Evolutionary conservation across 495 filamentous ascomycete species (phyloP).

Genomic region (Penicillium soppii): DNA sequence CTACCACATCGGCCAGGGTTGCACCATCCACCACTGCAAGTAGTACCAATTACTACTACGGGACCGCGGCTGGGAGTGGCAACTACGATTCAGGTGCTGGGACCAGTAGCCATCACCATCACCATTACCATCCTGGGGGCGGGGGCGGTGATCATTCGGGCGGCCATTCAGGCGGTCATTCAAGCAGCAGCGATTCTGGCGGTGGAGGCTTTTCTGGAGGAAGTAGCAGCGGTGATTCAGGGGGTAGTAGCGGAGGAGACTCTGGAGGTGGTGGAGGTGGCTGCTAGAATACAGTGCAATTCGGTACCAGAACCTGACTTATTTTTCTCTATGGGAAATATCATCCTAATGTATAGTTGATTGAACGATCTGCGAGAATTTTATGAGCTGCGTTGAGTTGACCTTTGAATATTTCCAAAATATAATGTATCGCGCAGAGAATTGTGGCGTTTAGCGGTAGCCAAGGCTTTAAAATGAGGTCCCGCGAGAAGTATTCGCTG

Average conservation of each 20-base stretch:
- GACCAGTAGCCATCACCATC: not conserved
- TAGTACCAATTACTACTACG: not conserved
- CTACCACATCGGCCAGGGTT: not conserved
- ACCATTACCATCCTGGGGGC: not conserved
- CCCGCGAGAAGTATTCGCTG: too few relatives aligned
- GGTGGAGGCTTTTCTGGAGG: not conserved
- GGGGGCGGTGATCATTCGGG: not conserved
- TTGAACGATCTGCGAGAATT: too few relatives aligned
- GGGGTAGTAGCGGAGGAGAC: not conserved
- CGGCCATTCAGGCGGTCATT: not conserved
- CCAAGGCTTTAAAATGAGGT: too few relatives aligned
- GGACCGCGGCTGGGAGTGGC: not conserved
- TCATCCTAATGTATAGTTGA: too few relatives aligned
- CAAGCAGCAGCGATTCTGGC: not conserved
- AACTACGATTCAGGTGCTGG: not conserved
- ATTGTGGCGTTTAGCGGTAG: too few relatives aligned
- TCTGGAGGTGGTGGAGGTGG: too few relatives aligned
- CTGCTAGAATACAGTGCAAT: too few relatives aligned
- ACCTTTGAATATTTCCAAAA: too few relatives aligned
- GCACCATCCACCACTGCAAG: not conserved
- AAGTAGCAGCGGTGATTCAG: not conserved
- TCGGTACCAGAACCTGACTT: too few relatives aligned
- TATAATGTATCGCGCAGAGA: too few relatives aligned
- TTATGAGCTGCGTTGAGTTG: too few relatives aligned
- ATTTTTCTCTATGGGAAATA: too few relatives aligned